Evolutionary conservation across 108 stramenopile species (phyloP).

Genomic region (Epithemia pelagica): DNA sequence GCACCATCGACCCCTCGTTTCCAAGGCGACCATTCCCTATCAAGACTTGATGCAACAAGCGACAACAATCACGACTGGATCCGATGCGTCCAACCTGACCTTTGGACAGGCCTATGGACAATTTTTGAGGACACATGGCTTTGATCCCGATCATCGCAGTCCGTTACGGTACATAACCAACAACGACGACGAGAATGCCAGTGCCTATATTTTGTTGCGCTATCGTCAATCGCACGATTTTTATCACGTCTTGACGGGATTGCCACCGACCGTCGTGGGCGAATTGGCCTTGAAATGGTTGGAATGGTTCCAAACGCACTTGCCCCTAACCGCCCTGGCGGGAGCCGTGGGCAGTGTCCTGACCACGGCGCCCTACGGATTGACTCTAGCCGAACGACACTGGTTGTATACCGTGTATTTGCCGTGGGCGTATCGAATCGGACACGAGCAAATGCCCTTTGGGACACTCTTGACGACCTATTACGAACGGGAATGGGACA

Average conservation of each 20-base stretch:
- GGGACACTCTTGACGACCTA: constrained; percentile 57
- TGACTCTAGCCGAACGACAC: constrained; percentile 5
- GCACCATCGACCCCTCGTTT: constrained; percentile 59
- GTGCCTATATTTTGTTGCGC: constrained; percentile 91
- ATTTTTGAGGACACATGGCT: constrained; percentile 78
- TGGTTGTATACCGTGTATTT: constrained; percentile 50
- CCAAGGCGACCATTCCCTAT: constrained; percentile 42
- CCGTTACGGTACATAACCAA: constrained; percentile 53
- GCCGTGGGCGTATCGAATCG: constrained; percentile 68
- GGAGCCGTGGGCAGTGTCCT: constrained; percentile 54
- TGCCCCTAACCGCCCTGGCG: constrained; percentile 81
- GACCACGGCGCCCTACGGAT: too few species aligned
- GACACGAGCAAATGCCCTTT: constrained; percentile 11
- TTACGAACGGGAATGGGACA: constrained; percentile 82
- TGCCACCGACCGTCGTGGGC: constrained; percentile 92
- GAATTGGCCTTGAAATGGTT: constrained; percentile 96
- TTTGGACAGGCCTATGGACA: constrained; percentile 86
- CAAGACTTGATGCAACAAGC: constrained; percentile 27
- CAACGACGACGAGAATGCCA: constrained; percentile 59
- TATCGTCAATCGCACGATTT: constrained; percentile 94
- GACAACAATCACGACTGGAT: constrained; percentile 9
- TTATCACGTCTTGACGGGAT: constrained; percentile 87
- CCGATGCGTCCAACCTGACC: constrained; percentile 30
- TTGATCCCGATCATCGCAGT: constrained; percentile 80
- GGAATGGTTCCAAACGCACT: constrained; percentile 92